Evolutionary conservation across 331 rosid species (phyloP), one percentile per base, ranked within the genome.

Genomic region (Pyracantha coccinea): DNA sequence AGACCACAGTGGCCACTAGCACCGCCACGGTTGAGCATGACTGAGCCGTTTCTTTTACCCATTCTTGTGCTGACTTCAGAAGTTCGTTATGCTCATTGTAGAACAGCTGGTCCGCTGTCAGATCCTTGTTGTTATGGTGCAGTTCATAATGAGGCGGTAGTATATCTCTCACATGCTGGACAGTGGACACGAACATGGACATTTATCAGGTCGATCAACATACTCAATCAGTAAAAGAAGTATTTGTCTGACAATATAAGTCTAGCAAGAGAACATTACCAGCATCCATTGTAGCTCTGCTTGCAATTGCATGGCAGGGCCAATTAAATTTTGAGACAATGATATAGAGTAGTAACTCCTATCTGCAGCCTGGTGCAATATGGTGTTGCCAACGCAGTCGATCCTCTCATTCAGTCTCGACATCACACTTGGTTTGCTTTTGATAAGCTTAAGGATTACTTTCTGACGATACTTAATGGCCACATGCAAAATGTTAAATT

Each of bases 401-500:
- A 54, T 20, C 29, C 15, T 25, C 24, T 24, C 35, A 6, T 8
- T 41, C 20, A 81, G 5, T 68, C 78, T 57, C 17, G 23, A 5
- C 55, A 16, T 27, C 1, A 60, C 12, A 2, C 7, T 9, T 74
- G 20, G 8, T 57, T 4, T 74, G 31, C 19, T 58, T 82, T 17
- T 69, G 8, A 86, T 53, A 23, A 57, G 47, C 1, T 21, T 2
- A 58, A 60, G 77, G 53, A 86, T 79, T 31, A 60, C 33, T 29
- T 23, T 8, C 31, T 59, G 84, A 0, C 84, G 84, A 61, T 82
- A 54, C 75, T 63, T 73, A 24, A 84, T 29, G 1, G 76, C 77
- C 23, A 31, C 13, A 64, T 64, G 87, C 24, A 86, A 78, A 50
- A 86, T 67, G 58, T 78, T 86, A 19, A 65, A 23, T 23, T 72